phyloP scores from a whole-genome alignment of 2,329 filamentous ascomycete species.

The Neophaeococcomyces aloes region DNA sequence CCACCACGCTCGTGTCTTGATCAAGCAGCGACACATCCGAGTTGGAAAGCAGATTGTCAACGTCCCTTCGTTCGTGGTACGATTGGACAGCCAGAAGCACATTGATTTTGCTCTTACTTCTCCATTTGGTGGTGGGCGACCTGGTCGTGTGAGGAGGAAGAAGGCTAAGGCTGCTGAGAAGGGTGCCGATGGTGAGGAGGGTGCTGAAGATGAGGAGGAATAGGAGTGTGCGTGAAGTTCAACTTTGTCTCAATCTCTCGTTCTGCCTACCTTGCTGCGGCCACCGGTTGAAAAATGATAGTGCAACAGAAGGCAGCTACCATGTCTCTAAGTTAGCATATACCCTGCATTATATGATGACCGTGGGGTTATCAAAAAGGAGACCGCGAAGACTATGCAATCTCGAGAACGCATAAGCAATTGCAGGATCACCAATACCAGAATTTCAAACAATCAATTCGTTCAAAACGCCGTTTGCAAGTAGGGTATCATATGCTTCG shows the following conservation, averaged over 20 bases:
- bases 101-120: slow-evolving; percentile 98
- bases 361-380: no score
- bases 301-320: no score
- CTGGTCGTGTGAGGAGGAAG: slow-evolving; percentile 98
- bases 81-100: slow-evolving; percentile 99
- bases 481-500: background rate
- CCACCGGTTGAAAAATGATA: no score
- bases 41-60: slow-evolving; percentile 99
- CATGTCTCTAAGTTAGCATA: no score
- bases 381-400: no score
- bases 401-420: no score
- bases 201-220: slow-evolving; percentile 59
- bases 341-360: no score
- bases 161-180: slow-evolving; percentile 95
- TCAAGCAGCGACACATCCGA: slow-evolving; percentile 98
- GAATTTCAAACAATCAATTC: background rate
- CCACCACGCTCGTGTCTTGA: slow-evolving; percentile 99
- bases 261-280: background rate
- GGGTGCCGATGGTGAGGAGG: slow-evolving; percentile 46
- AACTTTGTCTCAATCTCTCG: background rate
- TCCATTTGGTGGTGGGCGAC: slow-evolving; percentile 93
- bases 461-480: background rate
- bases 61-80: slow-evolving; percentile 98
- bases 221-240: slow-evolving; percentile 27
- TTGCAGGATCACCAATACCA: background rate